Conservation (phyloP, 2,329 filamentous ascomycete species). For the Volutella citrinella region DNA sequence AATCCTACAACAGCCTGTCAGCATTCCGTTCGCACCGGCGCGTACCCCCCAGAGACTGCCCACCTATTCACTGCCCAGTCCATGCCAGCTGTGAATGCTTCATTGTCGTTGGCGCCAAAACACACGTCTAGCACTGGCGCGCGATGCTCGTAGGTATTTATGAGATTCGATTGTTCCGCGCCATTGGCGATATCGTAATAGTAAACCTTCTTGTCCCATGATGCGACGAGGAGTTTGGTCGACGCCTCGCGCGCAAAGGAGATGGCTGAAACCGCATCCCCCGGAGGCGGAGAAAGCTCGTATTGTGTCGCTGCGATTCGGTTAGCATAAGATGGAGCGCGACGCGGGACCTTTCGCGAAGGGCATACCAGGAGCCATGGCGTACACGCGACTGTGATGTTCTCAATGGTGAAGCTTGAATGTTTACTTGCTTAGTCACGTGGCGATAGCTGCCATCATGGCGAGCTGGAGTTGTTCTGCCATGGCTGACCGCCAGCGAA, state of each 20-base stretch:
- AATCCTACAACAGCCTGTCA: constrained; percentile 41
- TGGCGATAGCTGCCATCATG: constrained; percentile 25
- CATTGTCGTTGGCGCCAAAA: constrained; percentile 78
- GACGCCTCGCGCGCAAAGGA: constrained; percentile 78
- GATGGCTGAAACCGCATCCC: constrained; percentile 82
- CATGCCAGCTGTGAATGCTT: constrained; percentile 82
- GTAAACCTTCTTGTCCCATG: constrained; percentile 92
- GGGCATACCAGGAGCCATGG: constrained; percentile 42
- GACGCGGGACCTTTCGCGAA: background rate
- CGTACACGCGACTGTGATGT: too few relatives aligned
- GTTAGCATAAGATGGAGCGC: constrained; percentile 14
- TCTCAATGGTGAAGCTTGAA: constrained; percentile 23
- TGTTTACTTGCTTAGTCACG: constrained; percentile 39
- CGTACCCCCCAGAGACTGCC: constrained; percentile 6
- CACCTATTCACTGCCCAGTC: constrained; percentile 83
- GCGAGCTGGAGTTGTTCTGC: constrained; percentile 27
- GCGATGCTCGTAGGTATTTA: constrained; percentile 74
- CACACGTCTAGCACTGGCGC: constrained; percentile 89
- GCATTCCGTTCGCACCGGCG: constrained; percentile 2
- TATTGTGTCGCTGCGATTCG: constrained; percentile 63
- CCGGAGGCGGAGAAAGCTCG: constrained; percentile 77
- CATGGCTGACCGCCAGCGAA: constrained; percentile 25
- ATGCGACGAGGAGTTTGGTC: constrained; percentile 79
- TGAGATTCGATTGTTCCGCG: constrained; percentile 51
- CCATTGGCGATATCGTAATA: constrained; percentile 73